phyloP scores from a whole-genome alignment of 331 rosid genomes.

The Saraca asoca region DNA sequence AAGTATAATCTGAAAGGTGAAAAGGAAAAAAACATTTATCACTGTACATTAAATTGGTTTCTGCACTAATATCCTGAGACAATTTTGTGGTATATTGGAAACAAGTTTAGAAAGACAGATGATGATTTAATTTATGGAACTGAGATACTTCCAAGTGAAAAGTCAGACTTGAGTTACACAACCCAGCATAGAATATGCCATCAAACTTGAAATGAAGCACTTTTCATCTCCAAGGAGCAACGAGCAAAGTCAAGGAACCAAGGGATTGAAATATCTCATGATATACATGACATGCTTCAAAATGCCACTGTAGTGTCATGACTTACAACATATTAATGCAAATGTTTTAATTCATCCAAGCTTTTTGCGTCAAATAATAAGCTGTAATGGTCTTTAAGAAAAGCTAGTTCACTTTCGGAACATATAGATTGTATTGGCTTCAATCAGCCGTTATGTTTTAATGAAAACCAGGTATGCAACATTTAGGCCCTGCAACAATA shows the following conservation, averaged over 20 bases:
- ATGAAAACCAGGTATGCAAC: neutral
- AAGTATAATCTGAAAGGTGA: slow-evolving; percentile 5
- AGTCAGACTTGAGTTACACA: neutral
- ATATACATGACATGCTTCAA: neutral
- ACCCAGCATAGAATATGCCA: neutral
- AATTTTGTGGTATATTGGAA: neutral
- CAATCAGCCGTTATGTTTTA: neutral
- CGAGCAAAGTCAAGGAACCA: neutral
- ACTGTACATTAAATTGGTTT: neutral
- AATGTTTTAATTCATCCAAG: neutral
- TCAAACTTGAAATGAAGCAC: neutral
- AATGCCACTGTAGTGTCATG: neutral
- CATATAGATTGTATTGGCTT: neutral
- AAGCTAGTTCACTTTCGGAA: neutral
- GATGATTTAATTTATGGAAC: slow-evolving; percentile 6
- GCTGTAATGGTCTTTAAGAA: neutral
- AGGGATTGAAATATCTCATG: slow-evolving; percentile 13
- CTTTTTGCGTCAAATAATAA: neutral
- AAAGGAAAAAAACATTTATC: neutral
- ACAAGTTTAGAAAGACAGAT: slow-evolving; percentile 11
- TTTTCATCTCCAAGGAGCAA: neutral
- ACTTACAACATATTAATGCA: no score
- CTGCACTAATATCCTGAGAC: no score
- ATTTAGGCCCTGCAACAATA: neutral
- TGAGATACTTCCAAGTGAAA: slow-evolving; percentile 10